phyloP scores from a whole-genome alignment of 257 asterid genomes.

The Fraxinus pennsylvanica region DNA sequence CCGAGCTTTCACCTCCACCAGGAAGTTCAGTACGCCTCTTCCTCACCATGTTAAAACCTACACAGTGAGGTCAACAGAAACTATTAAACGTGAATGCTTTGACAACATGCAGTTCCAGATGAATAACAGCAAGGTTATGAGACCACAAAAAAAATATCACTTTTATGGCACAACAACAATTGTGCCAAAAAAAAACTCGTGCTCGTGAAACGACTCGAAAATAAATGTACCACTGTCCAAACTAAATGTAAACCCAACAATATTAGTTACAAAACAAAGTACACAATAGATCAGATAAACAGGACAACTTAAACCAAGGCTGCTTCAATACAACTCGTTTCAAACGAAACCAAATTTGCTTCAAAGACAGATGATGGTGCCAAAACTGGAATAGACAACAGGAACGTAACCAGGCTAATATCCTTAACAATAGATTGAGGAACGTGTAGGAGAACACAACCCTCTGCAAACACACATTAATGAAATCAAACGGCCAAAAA shows the following conservation, averaged over 20 bases:
- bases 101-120: background rate
- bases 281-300: background rate
- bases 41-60: constrained; percentile 53
- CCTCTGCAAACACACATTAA: too few species aligned
- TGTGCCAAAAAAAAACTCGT: background rate
- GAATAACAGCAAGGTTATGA: background rate
- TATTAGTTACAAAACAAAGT: background rate
- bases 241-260: background rate
- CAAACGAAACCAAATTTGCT: too few species aligned
- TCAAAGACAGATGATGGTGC: too few species aligned
- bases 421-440: too few species aligned
- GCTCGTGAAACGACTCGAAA: background rate
- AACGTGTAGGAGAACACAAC: too few species aligned
- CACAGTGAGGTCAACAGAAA: background rate
- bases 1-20: constrained; percentile 68
- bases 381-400: too few species aligned
- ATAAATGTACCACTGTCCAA: background rate
- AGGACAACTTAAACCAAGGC: background rate
- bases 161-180: background rate
- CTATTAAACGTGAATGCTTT: background rate
- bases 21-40: constrained; percentile 73
- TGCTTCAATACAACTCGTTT: too few species aligned
- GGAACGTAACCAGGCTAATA: too few species aligned
- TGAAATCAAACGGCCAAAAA: background rate
- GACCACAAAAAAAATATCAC: background rate